These are phyloP conservation scores for Pestalotiopsis sp. DNA, from an alignment of 2,329 filamentous ascomycete genomes.

Conservation along the genomic window DNA sequence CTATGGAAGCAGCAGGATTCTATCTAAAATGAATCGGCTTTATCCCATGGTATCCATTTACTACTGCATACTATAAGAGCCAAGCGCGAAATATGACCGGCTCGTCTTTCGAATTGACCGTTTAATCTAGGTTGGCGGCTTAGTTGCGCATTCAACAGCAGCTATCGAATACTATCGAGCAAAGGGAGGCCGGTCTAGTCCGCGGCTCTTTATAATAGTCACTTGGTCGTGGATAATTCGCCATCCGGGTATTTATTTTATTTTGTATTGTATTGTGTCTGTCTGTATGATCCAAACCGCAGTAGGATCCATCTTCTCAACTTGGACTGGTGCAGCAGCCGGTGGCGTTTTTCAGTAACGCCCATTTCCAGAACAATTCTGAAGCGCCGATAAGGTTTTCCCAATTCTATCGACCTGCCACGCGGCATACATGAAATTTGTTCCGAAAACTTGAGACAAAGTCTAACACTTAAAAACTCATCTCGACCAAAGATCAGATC, in stretches of 20 bases:
- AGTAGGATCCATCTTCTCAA: not conserved
- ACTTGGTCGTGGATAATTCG: not conserved
- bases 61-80: not conserved
- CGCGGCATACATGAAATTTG: not conserved
- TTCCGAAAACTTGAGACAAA: not conserved
- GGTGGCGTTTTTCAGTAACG: not conserved
- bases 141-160: too few relatives aligned
- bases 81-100: not conserved
- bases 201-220: not conserved
- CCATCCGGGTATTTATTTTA: not conserved
- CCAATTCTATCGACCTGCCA: not conserved
- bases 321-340: not conserved
- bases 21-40: not conserved
- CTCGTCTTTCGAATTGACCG: not conserved
- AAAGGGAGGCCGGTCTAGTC: not conserved
- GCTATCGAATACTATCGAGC: not conserved
- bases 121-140: not conserved
- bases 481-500: constrained; percentile 39
- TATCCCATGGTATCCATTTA: not conserved
- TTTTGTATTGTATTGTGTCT: not conserved
- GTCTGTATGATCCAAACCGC: not conserved
- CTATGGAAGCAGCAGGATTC: not conserved
- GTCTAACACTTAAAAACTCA: not conserved
- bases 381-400: not conserved
- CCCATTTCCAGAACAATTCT: not conserved